Evolutionary conservation across 371 early-diverging fungal species (phyloP).

Genomic region (Capniomyces stellatus): DNA sequence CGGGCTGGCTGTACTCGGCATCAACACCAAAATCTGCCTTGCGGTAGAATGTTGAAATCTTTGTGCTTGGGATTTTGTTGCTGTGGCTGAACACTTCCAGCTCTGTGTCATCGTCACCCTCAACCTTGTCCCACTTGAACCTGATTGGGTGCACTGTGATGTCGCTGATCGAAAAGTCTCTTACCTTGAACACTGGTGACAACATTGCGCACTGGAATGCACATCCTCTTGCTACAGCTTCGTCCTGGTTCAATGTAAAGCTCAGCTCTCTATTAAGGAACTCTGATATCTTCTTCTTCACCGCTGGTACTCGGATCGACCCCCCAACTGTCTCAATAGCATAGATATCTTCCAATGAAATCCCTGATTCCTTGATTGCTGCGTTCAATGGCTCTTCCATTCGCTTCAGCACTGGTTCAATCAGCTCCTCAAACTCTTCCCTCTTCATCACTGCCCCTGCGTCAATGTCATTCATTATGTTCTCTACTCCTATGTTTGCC

Average conservation of each 20-base stretch:
- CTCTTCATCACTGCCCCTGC: constrained; percentile 65
- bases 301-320: constrained; percentile 79
- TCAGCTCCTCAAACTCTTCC: constrained; percentile 69
- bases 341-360: constrained; percentile 66
- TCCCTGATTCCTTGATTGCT: constrained; percentile 62
- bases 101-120: constrained; percentile 47
- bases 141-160: constrained; percentile 61
- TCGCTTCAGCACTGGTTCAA: constrained; percentile 49
- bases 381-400: constrained; percentile 50
- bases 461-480: constrained; percentile 85
- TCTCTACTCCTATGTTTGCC: constrained; percentile 84
- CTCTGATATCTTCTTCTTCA: constrained; percentile 70
- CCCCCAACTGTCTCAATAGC: constrained; percentile 89
- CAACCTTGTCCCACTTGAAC: constrained; percentile 49
- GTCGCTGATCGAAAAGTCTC: constrained; percentile 85
- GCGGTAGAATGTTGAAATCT: constrained; percentile 72
- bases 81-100: constrained; percentile 45
- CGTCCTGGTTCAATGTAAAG: constrained; percentile 92
- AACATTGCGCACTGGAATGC: constrained; percentile 94
- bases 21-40: constrained; percentile 61
- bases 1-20: constrained; percentile 44
- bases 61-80: constrained; percentile 67
- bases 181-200: constrained; percentile 94
- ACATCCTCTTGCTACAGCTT: constrained; percentile 90
- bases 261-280: constrained; percentile 73